Percentiles rank a stretch among this genome's conserved stretches.
These are phyloP conservation scores for Cyclanthera cordifolia DNA, from an alignment of 306 rosid genomes.

Conservation along the genomic window DNA sequence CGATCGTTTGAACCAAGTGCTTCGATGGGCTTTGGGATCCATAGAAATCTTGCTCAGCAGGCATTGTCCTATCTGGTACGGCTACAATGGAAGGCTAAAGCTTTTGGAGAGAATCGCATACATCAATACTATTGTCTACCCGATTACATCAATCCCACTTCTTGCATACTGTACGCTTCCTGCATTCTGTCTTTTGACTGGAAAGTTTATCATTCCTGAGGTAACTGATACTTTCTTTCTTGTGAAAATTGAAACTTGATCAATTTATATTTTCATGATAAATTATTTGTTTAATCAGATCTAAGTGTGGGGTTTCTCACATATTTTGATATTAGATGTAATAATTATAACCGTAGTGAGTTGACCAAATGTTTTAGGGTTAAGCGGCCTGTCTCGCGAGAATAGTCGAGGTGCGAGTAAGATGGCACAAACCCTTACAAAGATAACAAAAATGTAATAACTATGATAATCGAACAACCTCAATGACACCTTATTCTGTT, in stretches of 20 bases:
- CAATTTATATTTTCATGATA: background rate
- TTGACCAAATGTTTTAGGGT: no score
- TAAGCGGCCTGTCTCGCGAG: no score
- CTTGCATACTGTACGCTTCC: constrained; percentile 86
- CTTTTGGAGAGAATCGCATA: constrained; percentile 80
- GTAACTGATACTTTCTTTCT: constrained; percentile 21
- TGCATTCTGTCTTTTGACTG: constrained; percentile 90
- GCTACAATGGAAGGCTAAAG: constrained; percentile 73
- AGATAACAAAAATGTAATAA: no score
- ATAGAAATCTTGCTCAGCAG: constrained; percentile 95
- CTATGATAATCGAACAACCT: no score
- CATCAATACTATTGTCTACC: constrained; percentile 92
- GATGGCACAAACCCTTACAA: no score
- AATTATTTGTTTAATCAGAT: background rate
- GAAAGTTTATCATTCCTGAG: constrained; percentile 96
- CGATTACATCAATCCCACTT: constrained; percentile 81
- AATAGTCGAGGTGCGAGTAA: no score
- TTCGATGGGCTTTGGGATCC: constrained; percentile 99
- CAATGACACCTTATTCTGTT: background rate
- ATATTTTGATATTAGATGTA: background rate
- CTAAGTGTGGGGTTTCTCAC: background rate
- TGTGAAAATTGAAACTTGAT: background rate
- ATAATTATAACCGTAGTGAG: no score
- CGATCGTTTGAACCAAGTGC: constrained; percentile 96
- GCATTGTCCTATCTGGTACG: constrained; percentile 99